These are phyloP conservation scores for Enterocytospora artemiae DNA, from an alignment of 371 early-diverging fungal genomes.

Conservation along the genomic window DNA sequence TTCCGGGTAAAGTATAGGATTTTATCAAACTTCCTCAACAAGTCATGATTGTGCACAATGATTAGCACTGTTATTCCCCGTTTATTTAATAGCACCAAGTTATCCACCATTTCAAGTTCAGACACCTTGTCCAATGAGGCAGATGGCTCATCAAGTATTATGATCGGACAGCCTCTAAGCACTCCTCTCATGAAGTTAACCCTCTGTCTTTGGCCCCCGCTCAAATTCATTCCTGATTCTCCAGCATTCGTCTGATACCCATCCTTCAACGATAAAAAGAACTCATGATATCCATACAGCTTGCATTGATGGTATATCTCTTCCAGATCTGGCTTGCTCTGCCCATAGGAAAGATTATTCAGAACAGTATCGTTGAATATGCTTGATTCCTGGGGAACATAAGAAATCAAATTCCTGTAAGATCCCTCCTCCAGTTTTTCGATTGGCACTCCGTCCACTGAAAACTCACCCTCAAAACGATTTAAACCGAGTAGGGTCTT, in stretches of 20 bases:
- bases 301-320: not conserved
- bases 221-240: constrained; percentile 73
- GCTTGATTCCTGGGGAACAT: constrained; percentile 75
- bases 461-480: constrained; percentile 41
- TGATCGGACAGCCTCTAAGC: constrained; percentile 60
- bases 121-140: constrained; percentile 49
- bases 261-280: constrained; percentile 22
- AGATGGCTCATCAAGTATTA: constrained; percentile 62
- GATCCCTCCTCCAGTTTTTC: constrained; percentile 61
- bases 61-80: constrained; percentile 26
- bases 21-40: constrained; percentile 34
- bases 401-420: constrained; percentile 64
- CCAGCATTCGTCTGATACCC: constrained; percentile 78
- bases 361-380: constrained; percentile 68
- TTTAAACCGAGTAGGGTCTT: constrained; percentile 52
- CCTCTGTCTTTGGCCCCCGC: constrained; percentile 82
- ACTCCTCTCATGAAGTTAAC: constrained; percentile 71
- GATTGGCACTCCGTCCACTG: constrained; percentile 60
- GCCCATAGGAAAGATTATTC: constrained; percentile 69
- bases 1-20: constrained; percentile 12
- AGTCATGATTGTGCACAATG: constrained; percentile 28
- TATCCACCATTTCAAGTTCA: constrained; percentile 33
- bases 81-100: not conserved
- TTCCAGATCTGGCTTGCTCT: not conserved
- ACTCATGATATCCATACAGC: constrained; percentile 26